Conservation (phyloP, 2,329 filamentous ascomycete genomes). For the Fusarium protoensiforme region DNA sequence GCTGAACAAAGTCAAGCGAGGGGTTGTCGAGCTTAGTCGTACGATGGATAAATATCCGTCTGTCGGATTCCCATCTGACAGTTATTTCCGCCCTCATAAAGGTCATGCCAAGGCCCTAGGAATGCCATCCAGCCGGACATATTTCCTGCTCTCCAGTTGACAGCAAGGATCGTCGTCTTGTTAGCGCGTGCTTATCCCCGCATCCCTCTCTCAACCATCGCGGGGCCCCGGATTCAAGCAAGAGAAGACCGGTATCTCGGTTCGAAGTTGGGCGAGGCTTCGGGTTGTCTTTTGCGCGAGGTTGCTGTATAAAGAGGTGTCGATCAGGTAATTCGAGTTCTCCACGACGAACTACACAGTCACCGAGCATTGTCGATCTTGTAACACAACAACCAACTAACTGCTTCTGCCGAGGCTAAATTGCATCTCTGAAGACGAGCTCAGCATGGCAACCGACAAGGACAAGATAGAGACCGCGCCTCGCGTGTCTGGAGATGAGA, state of each 20-base stretch:
- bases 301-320: neutral
- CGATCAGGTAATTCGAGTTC: neutral
- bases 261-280: neutral
- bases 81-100: neutral
- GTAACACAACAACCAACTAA: neutral
- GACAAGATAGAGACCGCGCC: neutral
- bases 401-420: neutral
- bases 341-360: neutral
- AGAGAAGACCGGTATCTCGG: neutral
- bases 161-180: neutral
- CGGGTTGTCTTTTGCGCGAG: neutral
- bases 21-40: neutral
- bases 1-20: neutral
- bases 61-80: neutral
- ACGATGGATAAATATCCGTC: constrained; percentile 1
- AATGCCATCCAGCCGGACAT: neutral
- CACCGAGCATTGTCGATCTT: neutral
- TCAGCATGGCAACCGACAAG: neutral
- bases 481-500: neutral
- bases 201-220: neutral
- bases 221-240: neutral
- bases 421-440: neutral
- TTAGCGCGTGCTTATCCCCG: neutral
- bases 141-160: neutral
- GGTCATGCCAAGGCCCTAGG: neutral